Conservation (phyloP, 805 yeast genomes). For the Teunomyces funiuensis region DNA sequence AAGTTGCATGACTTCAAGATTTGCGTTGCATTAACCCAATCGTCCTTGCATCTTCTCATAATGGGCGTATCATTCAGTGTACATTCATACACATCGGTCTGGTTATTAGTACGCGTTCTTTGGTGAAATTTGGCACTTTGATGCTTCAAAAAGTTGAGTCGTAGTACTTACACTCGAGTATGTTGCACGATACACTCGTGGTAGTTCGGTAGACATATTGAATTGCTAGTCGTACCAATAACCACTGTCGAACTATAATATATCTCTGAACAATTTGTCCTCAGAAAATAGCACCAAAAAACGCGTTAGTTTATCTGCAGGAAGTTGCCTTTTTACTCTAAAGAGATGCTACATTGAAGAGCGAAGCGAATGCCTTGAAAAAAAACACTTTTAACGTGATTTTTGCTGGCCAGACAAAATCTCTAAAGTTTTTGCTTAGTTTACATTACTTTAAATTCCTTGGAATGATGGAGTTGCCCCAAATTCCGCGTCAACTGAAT, state of each 20-base stretch:
- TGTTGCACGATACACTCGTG: conserved; percentile 45
- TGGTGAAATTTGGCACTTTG: background rate
- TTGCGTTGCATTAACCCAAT: conserved; percentile 98
- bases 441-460: too few species aligned
- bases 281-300: conserved; percentile 3
- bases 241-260: background rate
- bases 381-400: too few species aligned
- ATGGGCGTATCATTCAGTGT: conserved; percentile 66
- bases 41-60: conserved; percentile 88
- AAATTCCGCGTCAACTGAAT: too few species aligned
- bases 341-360: background rate
- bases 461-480: too few species aligned
- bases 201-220: conserved; percentile 31
- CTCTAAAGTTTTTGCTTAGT: too few species aligned
- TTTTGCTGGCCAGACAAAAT: too few species aligned
- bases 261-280: conserved; percentile 4
- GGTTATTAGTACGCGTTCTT: conserved; percentile 8
- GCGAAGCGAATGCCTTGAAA: background rate
- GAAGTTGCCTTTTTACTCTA: background rate
- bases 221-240: background rate
- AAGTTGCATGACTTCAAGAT: conserved; percentile 89
- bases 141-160: background rate
- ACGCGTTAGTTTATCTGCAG: conserved; percentile 2
- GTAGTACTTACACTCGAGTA: conserved; percentile 42
- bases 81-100: conserved; percentile 71